Evolutionary conservation across 2,329 filamentous ascomycete genomes (phyloP).

Genomic region (Fusarium circinatum): DNA sequence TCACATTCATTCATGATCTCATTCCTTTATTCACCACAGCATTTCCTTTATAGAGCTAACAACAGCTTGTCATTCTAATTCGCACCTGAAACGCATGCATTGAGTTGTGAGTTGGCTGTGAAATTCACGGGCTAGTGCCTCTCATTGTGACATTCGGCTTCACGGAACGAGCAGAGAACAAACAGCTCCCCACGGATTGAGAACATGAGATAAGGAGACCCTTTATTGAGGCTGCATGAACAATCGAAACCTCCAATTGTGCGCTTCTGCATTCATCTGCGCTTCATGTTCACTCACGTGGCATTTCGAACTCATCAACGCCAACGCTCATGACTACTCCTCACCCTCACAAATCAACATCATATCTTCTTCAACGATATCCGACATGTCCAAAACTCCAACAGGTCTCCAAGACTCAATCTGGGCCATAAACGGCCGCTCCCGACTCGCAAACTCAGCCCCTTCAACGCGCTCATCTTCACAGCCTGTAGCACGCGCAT

Average conservation of each 20-base stretch:
- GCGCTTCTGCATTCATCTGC: neutral
- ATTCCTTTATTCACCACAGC: neutral
- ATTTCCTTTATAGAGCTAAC: neutral
- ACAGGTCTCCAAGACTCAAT: conserved; percentile 40
- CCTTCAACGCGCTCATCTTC: conserved; percentile 19
- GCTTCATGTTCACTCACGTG: neutral
- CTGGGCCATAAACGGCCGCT: conserved; percentile 33
- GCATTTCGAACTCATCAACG: neutral
- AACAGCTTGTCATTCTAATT: neutral
- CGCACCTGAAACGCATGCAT: neutral
- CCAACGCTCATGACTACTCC: neutral
- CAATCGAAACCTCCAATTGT: neutral
- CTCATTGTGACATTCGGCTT: neutral
- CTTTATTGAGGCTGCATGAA: rapidly evolving
- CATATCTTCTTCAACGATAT: too few relatives aligned
- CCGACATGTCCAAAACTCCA: conserved; percentile 30
- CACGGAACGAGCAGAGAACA: neutral
- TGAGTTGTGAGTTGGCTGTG: neutral
- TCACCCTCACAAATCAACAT: neutral
- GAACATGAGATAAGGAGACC: neutral
- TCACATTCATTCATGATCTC: neutral
- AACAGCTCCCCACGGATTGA: neutral
- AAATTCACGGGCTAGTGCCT: neutral
- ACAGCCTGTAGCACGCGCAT: conserved; percentile 18
- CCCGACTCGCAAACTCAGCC: conserved; percentile 1